Evolutionary conservation across 495 filamentous ascomycete genomes (phyloP), one percentile per base, ranked within the genome.

Genomic region (Penicillium argentinense): DNA sequence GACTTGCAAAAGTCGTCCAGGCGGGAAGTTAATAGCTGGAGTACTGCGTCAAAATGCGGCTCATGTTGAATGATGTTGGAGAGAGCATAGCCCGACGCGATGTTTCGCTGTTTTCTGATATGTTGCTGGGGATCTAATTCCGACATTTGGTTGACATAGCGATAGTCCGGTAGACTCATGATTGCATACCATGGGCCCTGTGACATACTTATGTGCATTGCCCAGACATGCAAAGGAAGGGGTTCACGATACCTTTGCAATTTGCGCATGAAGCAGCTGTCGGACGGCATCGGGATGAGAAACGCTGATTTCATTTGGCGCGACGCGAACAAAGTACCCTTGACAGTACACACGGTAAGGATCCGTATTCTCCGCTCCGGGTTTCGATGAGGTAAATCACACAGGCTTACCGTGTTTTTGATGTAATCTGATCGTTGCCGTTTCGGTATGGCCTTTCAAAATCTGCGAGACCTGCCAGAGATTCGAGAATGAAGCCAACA

Each of bases 291-390:
- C 72, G 2, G 73, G 71, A 45, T 79, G 66, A 39, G 67, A 63
- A 23, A 74, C 58, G 40, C 65, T 71, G 42, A 79, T 69, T 67
- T 79, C 75, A 51, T 79, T 71, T 25, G 67, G 58, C 13, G 57
- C 57, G 39, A 77, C 73, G 5, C 77, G 72, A 42, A 80, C 66
- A 43, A 78, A 76, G 28, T 66, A 38, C 9, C 74, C 73, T 62
- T 26, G 16, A 18, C 9, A 17, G 28, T 18, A 1, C 22, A 39
- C 6, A 27, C 17, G 8, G 9, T 28, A 16, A 37, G 18, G 6
- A 37, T 16, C 4, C 6, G 3, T 14, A 11, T 18, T 39, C 21
- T n/a, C 9, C 14, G 16, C 36, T 9, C 4, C 21, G 3, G 16
- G 18, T 5, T 11, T 26, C 11, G 11, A 26, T 26, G 13, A 17